Base-by-base conservation (phyloP, 1,139 yeast genomes). In the Protomyces pachydermus region DNA sequence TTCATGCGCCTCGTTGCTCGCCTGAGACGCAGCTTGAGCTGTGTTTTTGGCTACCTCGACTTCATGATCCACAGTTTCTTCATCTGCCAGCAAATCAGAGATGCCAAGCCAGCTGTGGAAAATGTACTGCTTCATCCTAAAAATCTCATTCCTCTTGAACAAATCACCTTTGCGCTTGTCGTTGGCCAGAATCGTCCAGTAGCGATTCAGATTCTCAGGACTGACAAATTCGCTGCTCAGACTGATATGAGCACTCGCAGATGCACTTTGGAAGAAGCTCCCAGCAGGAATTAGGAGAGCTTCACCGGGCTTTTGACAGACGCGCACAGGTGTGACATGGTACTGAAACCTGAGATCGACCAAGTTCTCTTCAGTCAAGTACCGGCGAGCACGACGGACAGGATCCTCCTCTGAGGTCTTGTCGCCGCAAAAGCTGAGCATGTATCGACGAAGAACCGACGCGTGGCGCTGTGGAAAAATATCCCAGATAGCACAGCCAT, bases 221-320 rank as follows among this genome's bases (percentile, higher is more conserved):
- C 68, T 65, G 18, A 67, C 66, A 28, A 67, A 67, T 28, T 65
- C 66, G 45, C 65, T 54, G 8, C 68, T 65, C 14, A 65, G 67
- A 38, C 67, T 67, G 48, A 67, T 60, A 42, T 69, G 66, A 10
- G 68, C 55, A 12, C 68, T 60, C 16, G 66, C 51, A 48, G 66
- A 67, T 20, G 69, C 65, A n/a, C 65, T 68, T 52, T 67, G 69
- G 54, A 63, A 67, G 3, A 68, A 66, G 54, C 69, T 67, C 8
- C 69, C 69, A 5, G 69, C 69, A n/a, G 69, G 69, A 23, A 67
- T 66, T 34, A 67, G 60, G 60, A 67, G 68, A 4, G 68, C 68
- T 50, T 67, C 69, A 9, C 69, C 69, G 2, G 69, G 68, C 12
- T 61, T 60, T 52, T 67, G 69, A 64, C 65, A 67, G 52, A 67